Evolutionary conservation across 2,329 filamentous ascomycete genomes (phyloP).

Genomic region (Trichoderma oligosporum): DNA sequence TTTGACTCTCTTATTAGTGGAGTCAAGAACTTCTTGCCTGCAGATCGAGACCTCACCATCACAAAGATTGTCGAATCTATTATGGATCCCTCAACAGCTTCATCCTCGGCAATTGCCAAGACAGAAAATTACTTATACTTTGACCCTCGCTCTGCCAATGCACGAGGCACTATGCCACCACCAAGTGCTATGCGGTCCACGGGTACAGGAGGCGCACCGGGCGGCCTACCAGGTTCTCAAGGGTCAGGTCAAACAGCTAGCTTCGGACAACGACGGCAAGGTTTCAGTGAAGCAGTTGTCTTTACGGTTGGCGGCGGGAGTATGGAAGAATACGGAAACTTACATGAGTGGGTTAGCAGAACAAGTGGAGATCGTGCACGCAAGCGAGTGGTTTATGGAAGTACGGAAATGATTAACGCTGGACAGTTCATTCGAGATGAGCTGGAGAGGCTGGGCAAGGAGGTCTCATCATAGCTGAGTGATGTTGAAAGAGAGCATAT

Average conservation of each 20-base stretch:
- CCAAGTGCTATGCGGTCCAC: constrained; percentile 57
- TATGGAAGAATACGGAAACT: constrained; percentile 97
- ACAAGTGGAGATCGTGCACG: constrained; percentile 60
- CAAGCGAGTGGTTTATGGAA: constrained; percentile 88
- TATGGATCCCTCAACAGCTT: constrained; percentile 91
- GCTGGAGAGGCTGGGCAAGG: constrained; percentile 58
- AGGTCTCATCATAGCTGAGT: constrained; percentile 43
- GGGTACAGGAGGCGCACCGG: constrained; percentile 41
- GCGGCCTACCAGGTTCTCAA: constrained; percentile 49
- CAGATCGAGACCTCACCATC: constrained; percentile 89
- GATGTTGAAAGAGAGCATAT: neutral
- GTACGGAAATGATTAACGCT: constrained; percentile 75
- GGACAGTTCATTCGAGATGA: constrained; percentile 63
- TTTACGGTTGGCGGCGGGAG: constrained; percentile 94
- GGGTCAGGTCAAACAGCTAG: constrained; percentile 68
- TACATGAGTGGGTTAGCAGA: constrained; percentile 91
- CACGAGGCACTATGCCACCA: constrained; percentile 84
- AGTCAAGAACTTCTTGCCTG: constrained; percentile 97
- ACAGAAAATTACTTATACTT: constrained; percentile 97
- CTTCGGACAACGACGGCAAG: constrained; percentile 86
- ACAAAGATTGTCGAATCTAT: constrained; percentile 98
- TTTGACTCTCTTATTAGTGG: constrained; percentile 92
- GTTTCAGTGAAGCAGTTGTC: constrained; percentile 86
- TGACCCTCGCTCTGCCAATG: constrained; percentile 89
- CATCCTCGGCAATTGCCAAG: constrained; percentile 88